Base-by-base conservation (phyloP, 148 eudicot species). In the Agrostemma githago region DNA sequence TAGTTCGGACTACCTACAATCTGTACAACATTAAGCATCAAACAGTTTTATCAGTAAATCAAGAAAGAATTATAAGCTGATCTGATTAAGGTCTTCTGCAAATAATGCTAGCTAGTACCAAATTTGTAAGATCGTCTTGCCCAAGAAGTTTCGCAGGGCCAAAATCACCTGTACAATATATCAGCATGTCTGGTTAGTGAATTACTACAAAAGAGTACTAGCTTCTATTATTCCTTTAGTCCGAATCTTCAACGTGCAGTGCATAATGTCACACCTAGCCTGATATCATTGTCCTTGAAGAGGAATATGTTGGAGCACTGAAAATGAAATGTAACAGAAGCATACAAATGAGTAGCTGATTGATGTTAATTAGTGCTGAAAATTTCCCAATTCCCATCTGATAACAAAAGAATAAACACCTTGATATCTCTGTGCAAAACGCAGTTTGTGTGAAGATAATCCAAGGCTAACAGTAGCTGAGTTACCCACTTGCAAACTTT, bases 241-340 rank as follows among this genome's bases (percentile, higher is more conserved):
- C 17, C 20, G 10, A 46, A 74, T 8, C 6, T 5, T 53, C 26
- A 39, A 51, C 59, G 48, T 48, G 57, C 56, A 66, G 57, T 8
- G 58, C 15, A n/a, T 11, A 42, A 3, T n/a, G 68, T 68, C 88
- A 83, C 70, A 91, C 98, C 99, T 48, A 95, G 89, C 75, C 92
- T 83, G 62, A 95, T 88, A 80, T 92, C 96, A 68, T 80, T 85
- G 72, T n/a, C n/a, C n/a, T n/a, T n/a, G n/a, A n/a, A n/a, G n/a
- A n/a, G n/a, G n/a, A n/a, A n/a, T n/a, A n/a, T 89, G 84, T 95
- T 95, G 70, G 97, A 95, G 65, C 94, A 87, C 99, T 95, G 93
- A 62, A 78, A 80, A 54, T 41, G 72, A 65, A 41, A 37, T 54
- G 37, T 21, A 58, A 68, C 64, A 60, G 65, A 59, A 66, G 38